A percentile compares a stretch with the other conserved stretches of the same genome.
phyloP scores from a whole-genome alignment of 352 stramenopile species.

The Pythium guiyangense region DNA sequence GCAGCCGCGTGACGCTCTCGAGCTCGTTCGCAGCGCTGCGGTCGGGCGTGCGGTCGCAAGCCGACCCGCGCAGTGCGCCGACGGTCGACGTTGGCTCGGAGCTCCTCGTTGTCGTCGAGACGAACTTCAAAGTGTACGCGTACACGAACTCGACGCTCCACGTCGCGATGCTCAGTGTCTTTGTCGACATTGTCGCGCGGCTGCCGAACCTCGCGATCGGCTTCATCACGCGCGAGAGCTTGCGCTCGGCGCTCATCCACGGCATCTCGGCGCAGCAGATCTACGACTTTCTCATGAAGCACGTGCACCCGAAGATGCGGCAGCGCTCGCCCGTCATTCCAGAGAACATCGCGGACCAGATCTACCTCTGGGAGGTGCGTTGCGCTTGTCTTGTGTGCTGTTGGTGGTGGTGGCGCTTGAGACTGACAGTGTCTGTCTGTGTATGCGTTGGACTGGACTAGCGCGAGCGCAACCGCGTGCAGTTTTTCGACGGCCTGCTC shows the following conservation, averaged over 20 bases:
- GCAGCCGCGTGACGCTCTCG: constrained; percentile 38
- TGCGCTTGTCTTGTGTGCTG: too few species aligned
- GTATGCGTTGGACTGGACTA: constrained; percentile 2
- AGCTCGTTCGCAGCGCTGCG: constrained; percentile 43
- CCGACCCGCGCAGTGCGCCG: constrained; percentile 28
- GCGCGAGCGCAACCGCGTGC: constrained; percentile 85
- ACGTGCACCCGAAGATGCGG: constrained; percentile 82
- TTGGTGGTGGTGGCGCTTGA: too few species aligned
- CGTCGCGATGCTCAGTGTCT: constrained; percentile 91
- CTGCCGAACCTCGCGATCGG: constrained; percentile 90
- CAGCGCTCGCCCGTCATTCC: constrained; percentile 71
- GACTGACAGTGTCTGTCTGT: too few species aligned
- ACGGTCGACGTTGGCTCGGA: constrained; percentile 31
- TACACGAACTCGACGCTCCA: constrained; percentile 89
- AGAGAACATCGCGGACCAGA: constrained; percentile 89
- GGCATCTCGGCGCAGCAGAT: constrained; percentile 91
- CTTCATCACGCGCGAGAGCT: constrained; percentile 88
- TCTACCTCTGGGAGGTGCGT: constrained; percentile 87
- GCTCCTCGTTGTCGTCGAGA: constrained; percentile 83
- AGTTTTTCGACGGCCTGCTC: constrained; percentile 77
- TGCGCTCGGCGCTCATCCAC: constrained; percentile 85
- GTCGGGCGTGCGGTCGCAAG: constrained; percentile 37
- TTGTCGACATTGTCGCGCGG: constrained; percentile 87
- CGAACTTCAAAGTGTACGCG: constrained; percentile 91
- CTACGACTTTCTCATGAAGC: constrained; percentile 89